Conservation (phyloP, 495 filamentous ascomycete species). For the Podospora tetraspora region DNA sequence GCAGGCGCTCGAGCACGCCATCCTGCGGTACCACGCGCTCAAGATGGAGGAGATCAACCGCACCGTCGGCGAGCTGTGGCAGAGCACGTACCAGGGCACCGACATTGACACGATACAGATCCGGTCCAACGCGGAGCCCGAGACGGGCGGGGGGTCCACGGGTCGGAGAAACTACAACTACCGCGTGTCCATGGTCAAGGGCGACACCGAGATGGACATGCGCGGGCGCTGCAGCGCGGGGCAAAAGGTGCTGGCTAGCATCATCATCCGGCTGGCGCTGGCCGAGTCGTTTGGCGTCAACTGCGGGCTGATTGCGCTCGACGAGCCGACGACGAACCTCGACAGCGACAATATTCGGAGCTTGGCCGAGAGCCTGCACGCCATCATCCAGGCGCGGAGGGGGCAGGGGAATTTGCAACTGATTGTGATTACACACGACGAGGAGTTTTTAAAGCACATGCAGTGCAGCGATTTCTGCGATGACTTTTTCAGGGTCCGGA, state of each 20-base stretch:
- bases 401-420: constrained; percentile 93
- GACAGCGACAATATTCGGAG: constrained; percentile 90
- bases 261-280: constrained; percentile 94
- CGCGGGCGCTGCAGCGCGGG: constrained; percentile 93
- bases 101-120: constrained; percentile 97
- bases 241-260: constrained; percentile 92
- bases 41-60: constrained; percentile 99
- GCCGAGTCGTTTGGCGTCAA: constrained; percentile 96
- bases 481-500: constrained; percentile 77
- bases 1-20: constrained; percentile 81
- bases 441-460: constrained; percentile 93
- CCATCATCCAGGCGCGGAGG: constrained; percentile 79
- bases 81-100: constrained; percentile 91
- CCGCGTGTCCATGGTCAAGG: constrained; percentile 96
- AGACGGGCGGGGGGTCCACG: constrained; percentile 16
- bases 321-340: constrained; percentile 97
- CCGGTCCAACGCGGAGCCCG: constrained; percentile 74
- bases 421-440: constrained; percentile 98
- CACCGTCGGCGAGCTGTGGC: constrained; percentile 93
- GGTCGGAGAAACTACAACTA: constrained; percentile 92
- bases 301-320: constrained; percentile 93
- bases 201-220: constrained; percentile 98
- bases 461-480: constrained; percentile 91
- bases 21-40: constrained; percentile 89
- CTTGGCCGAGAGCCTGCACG: constrained; percentile 75